Evolutionary conservation across 768 basidiomycete species (phyloP).

Genomic region (Phanerodontia chrysosporium): DNA sequence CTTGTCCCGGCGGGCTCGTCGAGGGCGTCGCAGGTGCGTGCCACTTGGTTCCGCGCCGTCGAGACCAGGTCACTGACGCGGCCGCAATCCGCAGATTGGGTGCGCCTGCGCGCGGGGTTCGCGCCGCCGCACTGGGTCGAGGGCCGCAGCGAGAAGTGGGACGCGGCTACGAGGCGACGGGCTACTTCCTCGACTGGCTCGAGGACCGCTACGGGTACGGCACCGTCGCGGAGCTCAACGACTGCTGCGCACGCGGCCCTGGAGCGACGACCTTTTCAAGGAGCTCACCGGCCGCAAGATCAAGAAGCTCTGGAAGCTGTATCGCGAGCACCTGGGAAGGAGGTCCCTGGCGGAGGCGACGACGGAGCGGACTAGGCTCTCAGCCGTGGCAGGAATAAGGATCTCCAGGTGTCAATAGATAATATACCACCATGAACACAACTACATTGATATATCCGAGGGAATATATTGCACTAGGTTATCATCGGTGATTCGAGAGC

Average conservation of each 20-base stretch:
- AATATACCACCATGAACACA: conserved; percentile 10
- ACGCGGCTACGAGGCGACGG: conserved; percentile 71
- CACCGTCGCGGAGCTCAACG: conserved; percentile 57
- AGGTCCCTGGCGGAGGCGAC: neutral
- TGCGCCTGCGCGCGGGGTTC: conserved; percentile 55
- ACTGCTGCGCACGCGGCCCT: conserved; percentile 42
- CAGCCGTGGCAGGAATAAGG: neutral
- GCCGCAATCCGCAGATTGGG: conserved; percentile 48
- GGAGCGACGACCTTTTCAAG: conserved; percentile 49
- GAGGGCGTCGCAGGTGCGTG: conserved; percentile 73
- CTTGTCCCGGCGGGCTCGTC: conserved; percentile 65
- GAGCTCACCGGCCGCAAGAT: conserved; percentile 49
- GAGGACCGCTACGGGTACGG: conserved; percentile 50
- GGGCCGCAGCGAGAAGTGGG: conserved; percentile 51
- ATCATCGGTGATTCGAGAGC: neutral
- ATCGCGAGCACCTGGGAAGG: conserved; percentile 38
- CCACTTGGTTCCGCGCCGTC: neutral
- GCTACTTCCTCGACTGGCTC: conserved; percentile 69
- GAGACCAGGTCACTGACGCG: neutral
- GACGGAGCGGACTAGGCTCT: neutral
- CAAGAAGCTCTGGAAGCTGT: conserved; percentile 53
- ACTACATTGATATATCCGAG: conserved; percentile 14
- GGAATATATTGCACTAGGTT: conserved; percentile 10
- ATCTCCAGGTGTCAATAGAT: neutral
- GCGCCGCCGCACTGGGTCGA: conserved; percentile 70